These are phyloP conservation scores for Quercus glauca DNA, from an alignment of 306 rosid species.

Conservation along the genomic window DNA sequence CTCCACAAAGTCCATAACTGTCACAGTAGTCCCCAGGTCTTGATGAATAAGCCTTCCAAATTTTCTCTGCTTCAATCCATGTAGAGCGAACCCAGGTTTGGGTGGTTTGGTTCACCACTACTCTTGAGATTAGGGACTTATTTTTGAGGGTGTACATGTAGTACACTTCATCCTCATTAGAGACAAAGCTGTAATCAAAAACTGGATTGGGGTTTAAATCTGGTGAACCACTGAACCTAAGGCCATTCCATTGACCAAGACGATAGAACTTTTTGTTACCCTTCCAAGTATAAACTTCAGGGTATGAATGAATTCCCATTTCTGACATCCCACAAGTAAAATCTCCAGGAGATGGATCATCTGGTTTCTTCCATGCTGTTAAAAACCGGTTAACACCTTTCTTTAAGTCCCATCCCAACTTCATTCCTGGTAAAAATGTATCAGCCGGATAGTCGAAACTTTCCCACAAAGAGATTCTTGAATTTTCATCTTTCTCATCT, in stretches of 20 bases:
- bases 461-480: constrained; percentile 44
- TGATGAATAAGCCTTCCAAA: constrained; percentile 33
- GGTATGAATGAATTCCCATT: constrained; percentile 16
- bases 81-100: constrained; percentile 14
- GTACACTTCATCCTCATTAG: constrained; percentile 35
- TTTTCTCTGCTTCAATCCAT: constrained; percentile 35
- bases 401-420: constrained; percentile 49
- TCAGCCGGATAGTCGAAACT: constrained; percentile 65
- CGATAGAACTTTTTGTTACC: constrained; percentile 26
- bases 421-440: constrained; percentile 54
- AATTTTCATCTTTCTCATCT: constrained; percentile 16
- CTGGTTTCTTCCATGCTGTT: constrained; percentile 40
- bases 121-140: constrained; percentile 29
- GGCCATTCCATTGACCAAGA: constrained; percentile 49
- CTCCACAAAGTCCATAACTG: constrained; percentile 39
- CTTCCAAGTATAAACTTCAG: constrained; percentile 34
- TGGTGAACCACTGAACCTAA: constrained; percentile 36
- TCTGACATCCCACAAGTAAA: constrained; percentile 26
- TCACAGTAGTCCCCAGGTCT: constrained; percentile 47
- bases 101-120: constrained; percentile 37
- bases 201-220: constrained; percentile 26
- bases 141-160: constrained; percentile 36
- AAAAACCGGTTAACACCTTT: constrained; percentile 29
- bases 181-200: constrained; percentile 26
- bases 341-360: constrained; percentile 54